These are phyloP conservation scores for Fusarium begoniae DNA, from an alignment of 2,329 filamentous ascomycete genomes.

Conservation along the genomic window DNA sequence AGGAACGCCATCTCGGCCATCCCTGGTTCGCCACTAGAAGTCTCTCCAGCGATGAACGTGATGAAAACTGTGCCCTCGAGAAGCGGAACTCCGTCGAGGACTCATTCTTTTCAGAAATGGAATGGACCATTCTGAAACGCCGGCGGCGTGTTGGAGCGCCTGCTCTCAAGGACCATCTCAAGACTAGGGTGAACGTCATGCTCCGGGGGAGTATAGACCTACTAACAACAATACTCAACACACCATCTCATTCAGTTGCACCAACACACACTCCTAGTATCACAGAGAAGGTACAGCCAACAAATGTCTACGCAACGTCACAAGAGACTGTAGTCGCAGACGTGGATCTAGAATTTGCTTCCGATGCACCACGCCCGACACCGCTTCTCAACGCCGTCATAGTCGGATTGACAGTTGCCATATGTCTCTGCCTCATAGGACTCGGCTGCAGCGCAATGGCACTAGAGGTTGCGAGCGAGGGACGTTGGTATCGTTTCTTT, in stretches of 20 bases:
- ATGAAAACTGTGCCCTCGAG: neutral
- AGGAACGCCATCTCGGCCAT: neutral
- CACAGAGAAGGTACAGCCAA: neutral
- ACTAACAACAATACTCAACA: neutral
- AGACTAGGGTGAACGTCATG: neutral
- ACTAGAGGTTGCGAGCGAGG: neutral
- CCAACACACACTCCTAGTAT: neutral
- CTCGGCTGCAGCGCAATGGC: neutral
- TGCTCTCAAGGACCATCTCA: neutral
- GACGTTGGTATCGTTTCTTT: neutral
- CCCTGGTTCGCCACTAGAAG: neutral
- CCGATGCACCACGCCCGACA: neutral
- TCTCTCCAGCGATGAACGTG: neutral
- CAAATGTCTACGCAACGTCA: neutral
- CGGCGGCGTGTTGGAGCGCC: neutral
- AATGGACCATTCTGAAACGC: neutral
- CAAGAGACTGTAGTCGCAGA: neutral
- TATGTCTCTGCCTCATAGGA: neutral
- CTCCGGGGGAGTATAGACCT: neutral
- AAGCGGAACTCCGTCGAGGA: neutral
- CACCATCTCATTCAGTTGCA: neutral
- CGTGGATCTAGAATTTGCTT: neutral
- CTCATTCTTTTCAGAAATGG: neutral
- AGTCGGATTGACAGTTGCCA: neutral
- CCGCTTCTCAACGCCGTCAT: neutral